phyloP scores from a whole-genome alignment of 2,329 filamentous ascomycete genomes.

The Mollisia scopiformis region DNA sequence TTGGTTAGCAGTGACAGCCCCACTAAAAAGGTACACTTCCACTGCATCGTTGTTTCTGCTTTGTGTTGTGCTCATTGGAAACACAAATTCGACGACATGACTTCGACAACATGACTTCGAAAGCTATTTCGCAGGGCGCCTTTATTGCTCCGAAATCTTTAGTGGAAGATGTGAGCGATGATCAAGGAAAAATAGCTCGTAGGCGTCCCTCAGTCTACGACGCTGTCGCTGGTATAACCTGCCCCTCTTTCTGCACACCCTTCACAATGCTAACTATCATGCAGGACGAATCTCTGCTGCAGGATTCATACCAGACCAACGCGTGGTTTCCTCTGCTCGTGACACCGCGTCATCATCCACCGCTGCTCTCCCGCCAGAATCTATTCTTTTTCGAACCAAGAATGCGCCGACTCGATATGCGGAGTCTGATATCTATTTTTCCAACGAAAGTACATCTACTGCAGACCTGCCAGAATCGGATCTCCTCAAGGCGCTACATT shows the following conservation, averaged over 20 bases:
- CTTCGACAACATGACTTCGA: conserved; percentile 35
- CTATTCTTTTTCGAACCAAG: conserved; percentile 68
- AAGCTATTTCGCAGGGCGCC: conserved; percentile 26
- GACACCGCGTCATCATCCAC: conserved; percentile 35
- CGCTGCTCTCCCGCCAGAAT: conserved; percentile 62
- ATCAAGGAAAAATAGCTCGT: conserved; percentile 9
- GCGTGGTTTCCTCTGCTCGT: conserved; percentile 29
- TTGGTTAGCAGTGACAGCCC: not conserved
- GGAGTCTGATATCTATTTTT: conserved; percentile 73
- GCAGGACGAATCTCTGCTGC: conserved; percentile 45
- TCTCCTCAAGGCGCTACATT: conserved; percentile 69
- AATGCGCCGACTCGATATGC: conserved; percentile 68
- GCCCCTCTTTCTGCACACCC: not conserved
- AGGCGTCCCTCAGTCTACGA: conserved; percentile 66
- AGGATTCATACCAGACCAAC: conserved; percentile 42
- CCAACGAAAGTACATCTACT: conserved; percentile 58
- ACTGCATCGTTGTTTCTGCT: not conserved
- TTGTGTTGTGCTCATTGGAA: not conserved
- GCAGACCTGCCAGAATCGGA: conserved; percentile 67
- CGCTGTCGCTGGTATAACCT: conserved; percentile 68
- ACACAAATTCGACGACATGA: conserved; percentile 23
- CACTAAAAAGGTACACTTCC: not conserved
- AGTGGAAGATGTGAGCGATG: not conserved
- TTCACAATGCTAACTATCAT: conserved; percentile 13
- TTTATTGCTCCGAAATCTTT: conserved; percentile 22